Evolutionary conservation across 805 yeast species (phyloP).

Genomic region (Lachancea lanzarotensis): DNA sequence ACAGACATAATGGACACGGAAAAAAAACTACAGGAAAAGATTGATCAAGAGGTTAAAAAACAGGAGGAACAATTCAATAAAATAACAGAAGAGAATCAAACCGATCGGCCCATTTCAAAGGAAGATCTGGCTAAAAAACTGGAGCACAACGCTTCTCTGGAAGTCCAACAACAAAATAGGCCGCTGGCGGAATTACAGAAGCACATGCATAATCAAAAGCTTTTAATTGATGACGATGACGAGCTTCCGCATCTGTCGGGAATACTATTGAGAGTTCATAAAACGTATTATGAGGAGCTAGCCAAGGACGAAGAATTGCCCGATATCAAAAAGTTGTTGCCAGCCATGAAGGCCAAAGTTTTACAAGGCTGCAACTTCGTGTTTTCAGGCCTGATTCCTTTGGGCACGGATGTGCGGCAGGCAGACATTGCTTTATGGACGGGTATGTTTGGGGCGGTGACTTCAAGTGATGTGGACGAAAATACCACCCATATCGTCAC

Average conservation of each 20-base stretch:
- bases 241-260: slow-evolving; percentile 61
- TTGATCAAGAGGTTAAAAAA: slow-evolving; percentile 29
- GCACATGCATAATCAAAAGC: slow-evolving; percentile 46
- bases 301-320: slow-evolving; percentile 44
- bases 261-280: slow-evolving; percentile 60
- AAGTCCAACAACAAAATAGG: slow-evolving; percentile 73
- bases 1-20: slow-evolving; percentile 31
- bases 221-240: slow-evolving; percentile 72
- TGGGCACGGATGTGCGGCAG: slow-evolving; percentile 61
- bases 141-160: slow-evolving; percentile 63
- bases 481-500: slow-evolving; percentile 87
- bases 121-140: slow-evolving; percentile 50
- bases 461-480: slow-evolving; percentile 61
- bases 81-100: slow-evolving; percentile 24
- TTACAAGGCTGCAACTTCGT: slow-evolving; percentile 63
- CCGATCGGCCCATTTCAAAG: slow-evolving; percentile 21
- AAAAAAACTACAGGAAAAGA: slow-evolving; percentile 26
- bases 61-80: slow-evolving; percentile 33
- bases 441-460: slow-evolving; percentile 81
- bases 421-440: slow-evolving; percentile 94
- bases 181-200: slow-evolving; percentile 81
- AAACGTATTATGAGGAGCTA: slow-evolving; percentile 51
- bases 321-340: slow-evolving; percentile 65
- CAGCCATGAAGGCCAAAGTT: slow-evolving; percentile 61
- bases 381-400: slow-evolving; percentile 84